Evolutionary conservation across 352 stramenopile species (phyloP).

Genomic region (Plasmopara muralis): DNA sequence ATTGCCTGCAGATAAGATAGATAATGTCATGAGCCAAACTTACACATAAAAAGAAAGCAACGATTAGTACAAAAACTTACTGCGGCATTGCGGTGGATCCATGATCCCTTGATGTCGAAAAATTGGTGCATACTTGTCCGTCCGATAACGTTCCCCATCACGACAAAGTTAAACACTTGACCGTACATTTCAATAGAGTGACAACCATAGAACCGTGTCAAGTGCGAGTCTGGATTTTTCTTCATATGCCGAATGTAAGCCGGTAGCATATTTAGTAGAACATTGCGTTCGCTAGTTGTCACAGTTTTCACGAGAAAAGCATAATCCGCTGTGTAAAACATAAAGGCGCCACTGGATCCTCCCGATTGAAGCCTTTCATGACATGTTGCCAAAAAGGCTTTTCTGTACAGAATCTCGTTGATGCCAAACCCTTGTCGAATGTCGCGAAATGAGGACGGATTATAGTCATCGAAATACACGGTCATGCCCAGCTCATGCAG

Average conservation of each 20-base stretch:
- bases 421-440: conserved; percentile 78
- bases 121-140: conserved; percentile 82
- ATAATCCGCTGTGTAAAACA: conserved; percentile 89
- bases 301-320: conserved; percentile 86
- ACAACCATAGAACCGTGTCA: conserved; percentile 87
- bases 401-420: conserved; percentile 64
- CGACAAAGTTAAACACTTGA: conserved; percentile 83
- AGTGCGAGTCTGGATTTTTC: conserved; percentile 60
- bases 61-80: conserved; percentile 16
- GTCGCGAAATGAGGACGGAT: conserved; percentile 59
- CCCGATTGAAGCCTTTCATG: conserved; percentile 79
- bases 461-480: conserved; percentile 76
- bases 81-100: conserved; percentile 79
- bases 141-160: conserved; percentile 88
- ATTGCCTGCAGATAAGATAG: conserved; percentile 37
- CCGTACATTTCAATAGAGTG: conserved; percentile 89
- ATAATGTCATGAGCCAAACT: neutral
- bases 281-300: conserved; percentile 63
- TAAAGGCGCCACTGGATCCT: conserved; percentile 84
- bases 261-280: conserved; percentile 79
- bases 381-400: conserved; percentile 73
- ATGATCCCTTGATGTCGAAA: conserved; percentile 89
- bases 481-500: conserved; percentile 80
- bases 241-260: conserved; percentile 81
- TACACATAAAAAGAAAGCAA: conserved; percentile 1